phyloP scores from a whole-genome alignment of 441 rosid species.

The Erysimum cheiri region DNA sequence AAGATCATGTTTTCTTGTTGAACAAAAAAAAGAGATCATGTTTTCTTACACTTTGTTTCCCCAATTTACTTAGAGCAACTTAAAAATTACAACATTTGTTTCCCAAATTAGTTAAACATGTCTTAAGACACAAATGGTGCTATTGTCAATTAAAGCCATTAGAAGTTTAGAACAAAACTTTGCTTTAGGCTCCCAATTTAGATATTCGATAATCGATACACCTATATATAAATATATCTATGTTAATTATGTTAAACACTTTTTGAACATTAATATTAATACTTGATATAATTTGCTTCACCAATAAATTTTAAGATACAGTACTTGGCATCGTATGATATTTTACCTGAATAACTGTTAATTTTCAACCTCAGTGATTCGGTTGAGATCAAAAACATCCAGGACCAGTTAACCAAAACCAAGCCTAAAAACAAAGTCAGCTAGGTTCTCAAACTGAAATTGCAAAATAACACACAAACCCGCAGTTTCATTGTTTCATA shows the following conservation, averaged over 20 bases:
- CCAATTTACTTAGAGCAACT: too few species aligned
- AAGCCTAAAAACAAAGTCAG: background rate
- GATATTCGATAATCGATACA: background rate
- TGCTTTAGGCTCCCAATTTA: background rate
- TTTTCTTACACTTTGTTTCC: too few species aligned
- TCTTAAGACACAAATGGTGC: background rate
- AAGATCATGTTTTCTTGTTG: too few species aligned
- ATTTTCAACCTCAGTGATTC: background rate
- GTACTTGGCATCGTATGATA: too few species aligned
- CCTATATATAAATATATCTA: background rate
- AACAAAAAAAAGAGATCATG: too few species aligned
- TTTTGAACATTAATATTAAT: background rate
- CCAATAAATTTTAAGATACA: too few species aligned
- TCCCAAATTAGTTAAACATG: background rate
- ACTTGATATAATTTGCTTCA: background rate
- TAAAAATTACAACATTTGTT: background rate
- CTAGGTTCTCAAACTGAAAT: background rate
- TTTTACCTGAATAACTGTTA: too few species aligned
- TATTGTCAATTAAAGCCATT: background rate
- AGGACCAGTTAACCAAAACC: background rate
- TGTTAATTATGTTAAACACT: background rate
- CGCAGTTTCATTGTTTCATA: conserved; percentile 8
- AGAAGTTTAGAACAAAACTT: background rate
- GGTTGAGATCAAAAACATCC: background rate
- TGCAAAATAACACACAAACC: background rate